Conservation (phyloP, 2,329 filamentous ascomycete genomes). For the Mollisiaceae sp. region DNA sequence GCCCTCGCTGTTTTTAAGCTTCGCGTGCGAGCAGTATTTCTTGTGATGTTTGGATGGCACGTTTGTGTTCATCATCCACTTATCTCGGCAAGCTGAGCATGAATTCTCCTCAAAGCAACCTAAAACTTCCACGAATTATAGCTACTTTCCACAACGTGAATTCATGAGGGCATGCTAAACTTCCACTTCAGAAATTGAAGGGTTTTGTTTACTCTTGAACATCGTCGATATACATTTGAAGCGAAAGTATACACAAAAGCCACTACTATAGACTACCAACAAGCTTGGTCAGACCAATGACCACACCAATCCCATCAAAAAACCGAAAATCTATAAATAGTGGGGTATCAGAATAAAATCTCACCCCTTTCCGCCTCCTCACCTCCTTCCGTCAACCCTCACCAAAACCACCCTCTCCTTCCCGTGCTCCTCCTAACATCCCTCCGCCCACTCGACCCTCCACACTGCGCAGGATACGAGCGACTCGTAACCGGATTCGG, state of each 20-base stretch:
- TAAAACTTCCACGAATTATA: too few relatives aligned
- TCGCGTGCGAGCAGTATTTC: not conserved
- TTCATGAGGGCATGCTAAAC: not conserved
- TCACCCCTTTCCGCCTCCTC: not conserved
- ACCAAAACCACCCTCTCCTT: not conserved
- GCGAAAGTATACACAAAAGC: not conserved
- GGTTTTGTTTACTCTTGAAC: not conserved
- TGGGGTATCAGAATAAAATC: slow-evolving; percentile 3
- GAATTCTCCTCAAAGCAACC: too few relatives aligned
- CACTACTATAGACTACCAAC: not conserved
- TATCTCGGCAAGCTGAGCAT: too few relatives aligned
- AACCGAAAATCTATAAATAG: slow-evolving; percentile 2
- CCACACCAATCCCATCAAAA: not conserved
- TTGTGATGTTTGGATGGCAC: too few relatives aligned
- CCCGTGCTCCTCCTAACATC: slow-evolving; percentile 6
- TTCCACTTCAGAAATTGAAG: not conserved
- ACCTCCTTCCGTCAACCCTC: not conserved
- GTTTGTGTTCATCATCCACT: not conserved
- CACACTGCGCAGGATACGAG: slow-evolving; percentile 34
- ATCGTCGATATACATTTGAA: slow-evolving; percentile 8
- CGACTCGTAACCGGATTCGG: slow-evolving; percentile 42
- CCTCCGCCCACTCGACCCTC: slow-evolving; percentile 7
- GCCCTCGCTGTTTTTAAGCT: not conserved
- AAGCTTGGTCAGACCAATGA: not conserved
- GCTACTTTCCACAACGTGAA: not conserved